phyloP scores from a whole-genome alignment of 768 basidiomycete species.

The Mycena rebaudengoi region DNA sequence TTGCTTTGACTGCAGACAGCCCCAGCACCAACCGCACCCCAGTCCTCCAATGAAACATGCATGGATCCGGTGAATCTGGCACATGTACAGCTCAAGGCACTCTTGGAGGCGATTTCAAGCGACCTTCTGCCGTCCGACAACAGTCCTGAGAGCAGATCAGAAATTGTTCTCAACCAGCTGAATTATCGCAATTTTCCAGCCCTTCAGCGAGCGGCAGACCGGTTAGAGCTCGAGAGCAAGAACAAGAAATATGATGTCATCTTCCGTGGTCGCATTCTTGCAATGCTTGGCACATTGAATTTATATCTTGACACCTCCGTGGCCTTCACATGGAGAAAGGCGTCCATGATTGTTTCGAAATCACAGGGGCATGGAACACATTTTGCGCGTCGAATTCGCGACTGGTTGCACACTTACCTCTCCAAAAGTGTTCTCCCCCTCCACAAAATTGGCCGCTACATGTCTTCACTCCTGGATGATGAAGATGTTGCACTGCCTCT shows the following conservation, averaged over 20 bases:
- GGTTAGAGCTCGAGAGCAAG: constrained; percentile 23
- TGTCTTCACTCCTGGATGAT: constrained; percentile 38
- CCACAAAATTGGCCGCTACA: constrained; percentile 30
- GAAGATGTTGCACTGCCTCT: constrained; percentile 39
- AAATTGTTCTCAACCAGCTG: constrained; percentile 8
- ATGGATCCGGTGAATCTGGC: constrained; percentile 10
- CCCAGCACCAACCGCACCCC: not conserved
- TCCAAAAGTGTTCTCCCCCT: constrained; percentile 32
- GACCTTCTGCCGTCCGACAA: not conserved
- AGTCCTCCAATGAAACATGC: not conserved
- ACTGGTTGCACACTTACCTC: constrained; percentile 41
- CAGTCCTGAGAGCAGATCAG: constrained; percentile 3
- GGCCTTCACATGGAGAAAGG: constrained; percentile 41
- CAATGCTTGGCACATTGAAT: constrained; percentile 44
- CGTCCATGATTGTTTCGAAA: constrained; percentile 41
- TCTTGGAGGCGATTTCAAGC: not conserved
- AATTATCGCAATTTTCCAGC: constrained; percentile 23
- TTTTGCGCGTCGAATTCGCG: constrained; percentile 38
- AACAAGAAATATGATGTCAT: constrained; percentile 42
- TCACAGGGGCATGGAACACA: constrained; percentile 32
- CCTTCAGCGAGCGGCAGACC: constrained; percentile 5
- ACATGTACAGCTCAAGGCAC: constrained; percentile 4
- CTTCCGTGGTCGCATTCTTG: constrained; percentile 35
- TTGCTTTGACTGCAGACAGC: not conserved
- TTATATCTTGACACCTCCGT: constrained; percentile 42